These are phyloP conservation scores for Nakazawaea wickerhamii DNA, from an alignment of 805 yeast species.

Conservation along the genomic window DNA sequence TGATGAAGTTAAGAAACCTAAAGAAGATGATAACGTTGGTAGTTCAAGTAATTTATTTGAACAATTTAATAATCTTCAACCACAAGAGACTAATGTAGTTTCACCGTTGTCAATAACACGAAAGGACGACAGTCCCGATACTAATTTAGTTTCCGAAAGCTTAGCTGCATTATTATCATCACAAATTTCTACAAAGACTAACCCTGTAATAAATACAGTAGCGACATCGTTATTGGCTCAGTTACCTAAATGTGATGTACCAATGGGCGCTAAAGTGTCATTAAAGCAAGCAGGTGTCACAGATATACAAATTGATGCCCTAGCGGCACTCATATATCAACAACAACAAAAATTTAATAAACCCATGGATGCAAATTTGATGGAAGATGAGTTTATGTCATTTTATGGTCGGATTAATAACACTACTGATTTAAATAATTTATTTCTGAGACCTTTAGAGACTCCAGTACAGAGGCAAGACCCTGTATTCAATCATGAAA, in stretches of 20 bases:
- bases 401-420: too few relatives aligned
- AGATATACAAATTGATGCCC: slow-evolving; percentile 64
- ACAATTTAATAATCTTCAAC: background rate
- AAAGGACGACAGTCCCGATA: slow-evolving; percentile 5
- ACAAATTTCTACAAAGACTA: background rate
- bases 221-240: slow-evolving; percentile 18
- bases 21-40: slow-evolving; percentile 1
- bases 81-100: background rate
- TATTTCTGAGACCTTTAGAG: background rate
- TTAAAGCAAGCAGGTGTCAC: slow-evolving; percentile 61
- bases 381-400: background rate
- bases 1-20: slow-evolving; percentile 73
- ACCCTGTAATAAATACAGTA: background rate
- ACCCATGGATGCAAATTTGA: background rate
- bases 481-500: background rate
- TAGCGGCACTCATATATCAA: slow-evolving; percentile 68
- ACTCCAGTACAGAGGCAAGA: background rate
- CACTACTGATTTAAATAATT: too few relatives aligned
- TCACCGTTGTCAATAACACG: slow-evolving; percentile 23
- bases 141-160: background rate
- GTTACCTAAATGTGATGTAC: slow-evolving; percentile 62
- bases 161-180: slow-evolving; percentile 5
- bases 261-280: slow-evolving; percentile 64
- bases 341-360: slow-evolving; percentile 29
- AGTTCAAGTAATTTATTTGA: background rate